Evolutionary conservation across 805 yeast genomes (phyloP).

Genomic region (Suhomyces sp.): DNA sequence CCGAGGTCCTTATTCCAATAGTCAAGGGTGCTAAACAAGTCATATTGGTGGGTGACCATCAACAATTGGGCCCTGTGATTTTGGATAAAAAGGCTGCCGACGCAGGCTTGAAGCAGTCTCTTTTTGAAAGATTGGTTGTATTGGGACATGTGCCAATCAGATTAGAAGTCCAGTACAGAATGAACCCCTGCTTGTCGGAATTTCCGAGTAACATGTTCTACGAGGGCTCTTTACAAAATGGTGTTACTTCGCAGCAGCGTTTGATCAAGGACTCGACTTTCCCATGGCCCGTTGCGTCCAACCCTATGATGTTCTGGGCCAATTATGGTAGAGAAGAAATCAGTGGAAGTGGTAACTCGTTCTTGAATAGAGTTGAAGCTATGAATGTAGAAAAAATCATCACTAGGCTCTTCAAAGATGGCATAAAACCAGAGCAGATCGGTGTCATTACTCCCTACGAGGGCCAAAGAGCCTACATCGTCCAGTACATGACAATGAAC

Average conservation of each 20-base stretch:
- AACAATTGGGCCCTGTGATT: constrained; percentile 91
- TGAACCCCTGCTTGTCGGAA: constrained; percentile 86
- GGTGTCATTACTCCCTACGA: constrained; percentile 95
- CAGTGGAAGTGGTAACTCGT: constrained; percentile 76
- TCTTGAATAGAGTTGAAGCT: constrained; percentile 83
- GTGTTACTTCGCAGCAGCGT: constrained; percentile 78
- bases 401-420: constrained; percentile 69
- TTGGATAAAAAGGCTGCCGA: constrained; percentile 75
- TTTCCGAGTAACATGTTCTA: constrained; percentile 90
- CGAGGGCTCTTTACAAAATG: constrained; percentile 89
- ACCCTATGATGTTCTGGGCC: constrained; percentile 97
- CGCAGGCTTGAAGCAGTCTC: constrained; percentile 82
- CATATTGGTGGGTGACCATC: constrained; percentile 91
- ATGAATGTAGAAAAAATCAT: constrained; percentile 81
- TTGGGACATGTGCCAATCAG: constrained; percentile 84
- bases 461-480: constrained; percentile 83
- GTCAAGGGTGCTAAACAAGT: constrained; percentile 89
- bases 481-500: constrained; percentile 72
- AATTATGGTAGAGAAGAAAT: constrained; percentile 87
- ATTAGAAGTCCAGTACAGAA: constrained; percentile 89
- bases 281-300: constrained; percentile 87
- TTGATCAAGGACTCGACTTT: constrained; percentile 52
- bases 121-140: constrained; percentile 80
- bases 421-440: constrained; percentile 74
- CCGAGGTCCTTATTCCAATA: constrained; percentile 85